phyloP scores from a whole-genome alignment of 805 yeast species.

The Saccharomycopsis lassenensis region DNA sequence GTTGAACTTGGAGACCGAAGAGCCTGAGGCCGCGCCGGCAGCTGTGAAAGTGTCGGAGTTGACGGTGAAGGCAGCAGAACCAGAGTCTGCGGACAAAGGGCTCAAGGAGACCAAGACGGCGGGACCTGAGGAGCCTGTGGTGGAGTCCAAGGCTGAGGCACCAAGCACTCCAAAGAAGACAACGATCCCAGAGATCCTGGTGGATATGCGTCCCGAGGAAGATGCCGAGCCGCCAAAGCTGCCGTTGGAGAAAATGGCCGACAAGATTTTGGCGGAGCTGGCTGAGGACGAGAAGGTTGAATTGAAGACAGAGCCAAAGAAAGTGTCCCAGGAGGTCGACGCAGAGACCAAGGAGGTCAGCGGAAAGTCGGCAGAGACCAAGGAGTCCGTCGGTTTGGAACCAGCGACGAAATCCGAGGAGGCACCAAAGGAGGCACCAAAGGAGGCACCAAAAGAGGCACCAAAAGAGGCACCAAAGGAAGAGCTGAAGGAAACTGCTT shows the following conservation, averaged over 20 bases:
- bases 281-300: background rate
- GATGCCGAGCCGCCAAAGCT: constrained; percentile 9
- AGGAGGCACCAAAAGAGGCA: too few relatives aligned
- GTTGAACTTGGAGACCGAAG: constrained; percentile 15
- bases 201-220: constrained; percentile 1
- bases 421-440: too few relatives aligned
- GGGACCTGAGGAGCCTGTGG: background rate
- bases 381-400: too few relatives aligned
- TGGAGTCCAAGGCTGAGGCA: constrained; percentile 1
- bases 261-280: constrained; percentile 7
- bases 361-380: too few relatives aligned
- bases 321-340: too few relatives aligned
- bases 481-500: too few relatives aligned
- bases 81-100: too few relatives aligned
- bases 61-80: constrained; percentile 2
- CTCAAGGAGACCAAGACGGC: too few relatives aligned
- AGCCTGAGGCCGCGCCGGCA: constrained; percentile 16
- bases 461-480: too few relatives aligned
- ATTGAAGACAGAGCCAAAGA: too few relatives aligned
- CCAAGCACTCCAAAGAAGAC: background rate
- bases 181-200: constrained; percentile 1
- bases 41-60: background rate
- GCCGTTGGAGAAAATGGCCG: constrained; percentile 12
- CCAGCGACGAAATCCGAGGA: too few relatives aligned
- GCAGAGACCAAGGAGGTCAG: too few relatives aligned